Conservation (phyloP, 352 stramenopile species). For the Saprolegnia diclina region DNA sequence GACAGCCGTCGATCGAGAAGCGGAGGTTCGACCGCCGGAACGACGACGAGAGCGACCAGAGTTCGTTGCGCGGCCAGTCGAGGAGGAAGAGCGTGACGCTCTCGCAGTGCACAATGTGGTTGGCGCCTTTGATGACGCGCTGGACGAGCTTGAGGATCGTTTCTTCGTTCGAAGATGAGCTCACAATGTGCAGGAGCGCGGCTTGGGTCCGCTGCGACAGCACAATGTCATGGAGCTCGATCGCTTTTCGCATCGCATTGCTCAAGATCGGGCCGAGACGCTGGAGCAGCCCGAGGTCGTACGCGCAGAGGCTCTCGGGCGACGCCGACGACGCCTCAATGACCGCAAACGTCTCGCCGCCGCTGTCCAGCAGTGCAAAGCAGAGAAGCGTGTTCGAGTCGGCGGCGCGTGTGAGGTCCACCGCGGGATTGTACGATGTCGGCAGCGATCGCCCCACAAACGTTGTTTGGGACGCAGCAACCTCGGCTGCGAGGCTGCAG, state of each 20-base stretch:
- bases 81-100: constrained; percentile 75
- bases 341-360: constrained; percentile 61
- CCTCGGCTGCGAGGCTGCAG: constrained; percentile 49
- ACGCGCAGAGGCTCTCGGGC: constrained; percentile 44
- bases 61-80: constrained; percentile 75
- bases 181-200: constrained; percentile 79
- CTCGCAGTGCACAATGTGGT: constrained; percentile 77
- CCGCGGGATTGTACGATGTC: constrained; percentile 47
- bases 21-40: constrained; percentile 65
- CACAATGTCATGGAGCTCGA: constrained; percentile 79
- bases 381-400: constrained; percentile 58
- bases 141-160: constrained; percentile 82
- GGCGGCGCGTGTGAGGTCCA: constrained; percentile 60
- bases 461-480: constrained; percentile 34
- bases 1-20: constrained; percentile 49
- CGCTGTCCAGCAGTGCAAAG: constrained; percentile 65
- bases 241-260: constrained; percentile 80
- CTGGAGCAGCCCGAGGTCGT: constrained; percentile 67
- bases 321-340: constrained; percentile 52
- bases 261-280: constrained; percentile 77
- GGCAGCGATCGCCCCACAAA: constrained; percentile 43
- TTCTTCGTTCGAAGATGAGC: constrained; percentile 73
- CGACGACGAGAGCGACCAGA: constrained; percentile 74
- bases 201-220: constrained; percentile 80
- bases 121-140: constrained; percentile 69